Evolutionary conservation across 2,329 filamentous ascomycete species (phyloP).

Genomic region (Sphaceloma murrayae): DNA sequence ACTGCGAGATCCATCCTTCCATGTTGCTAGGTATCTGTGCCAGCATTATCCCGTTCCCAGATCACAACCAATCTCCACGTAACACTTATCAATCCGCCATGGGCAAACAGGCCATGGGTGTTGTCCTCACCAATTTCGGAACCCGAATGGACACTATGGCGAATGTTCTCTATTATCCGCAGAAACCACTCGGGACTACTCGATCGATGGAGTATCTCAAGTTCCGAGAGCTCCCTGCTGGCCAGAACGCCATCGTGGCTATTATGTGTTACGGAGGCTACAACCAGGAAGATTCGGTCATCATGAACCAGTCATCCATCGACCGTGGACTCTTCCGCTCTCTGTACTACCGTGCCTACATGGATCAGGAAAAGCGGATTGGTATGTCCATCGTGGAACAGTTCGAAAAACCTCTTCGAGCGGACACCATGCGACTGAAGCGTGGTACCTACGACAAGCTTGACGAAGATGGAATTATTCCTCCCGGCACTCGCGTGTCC

Average conservation of each 20-base stretch:
- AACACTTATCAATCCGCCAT: constrained; percentile 99
- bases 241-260: constrained; percentile 96
- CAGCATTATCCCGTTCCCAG: constrained; percentile 98
- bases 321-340: constrained; percentile 95
- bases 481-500: constrained; percentile 85
- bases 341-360: constrained; percentile 95
- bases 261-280: constrained; percentile 97
- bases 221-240: constrained; percentile 92
- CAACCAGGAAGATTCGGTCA: constrained; percentile 99
- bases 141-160: constrained; percentile 99
- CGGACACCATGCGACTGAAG: constrained; percentile 83
- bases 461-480: constrained; percentile 90
- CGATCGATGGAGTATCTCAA: constrained; percentile 98
- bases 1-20: constrained; percentile 97
- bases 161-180: constrained; percentile 97
- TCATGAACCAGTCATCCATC: constrained; percentile 99
- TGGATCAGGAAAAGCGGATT: constrained; percentile 91
- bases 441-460: constrained; percentile 66
- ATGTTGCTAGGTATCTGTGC: constrained; percentile 99
- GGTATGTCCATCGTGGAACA: constrained; percentile 86
- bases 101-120: constrained; percentile 99
- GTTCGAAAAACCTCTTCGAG: constrained; percentile 89
- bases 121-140: constrained; percentile 94
- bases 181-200: constrained; percentile 93
- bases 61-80: constrained; percentile 96